Evolutionary conservation across 441 rosid species (phyloP), one percentile per base, ranked within the genome.

Genomic region (Populus trichocarpa): DNA sequence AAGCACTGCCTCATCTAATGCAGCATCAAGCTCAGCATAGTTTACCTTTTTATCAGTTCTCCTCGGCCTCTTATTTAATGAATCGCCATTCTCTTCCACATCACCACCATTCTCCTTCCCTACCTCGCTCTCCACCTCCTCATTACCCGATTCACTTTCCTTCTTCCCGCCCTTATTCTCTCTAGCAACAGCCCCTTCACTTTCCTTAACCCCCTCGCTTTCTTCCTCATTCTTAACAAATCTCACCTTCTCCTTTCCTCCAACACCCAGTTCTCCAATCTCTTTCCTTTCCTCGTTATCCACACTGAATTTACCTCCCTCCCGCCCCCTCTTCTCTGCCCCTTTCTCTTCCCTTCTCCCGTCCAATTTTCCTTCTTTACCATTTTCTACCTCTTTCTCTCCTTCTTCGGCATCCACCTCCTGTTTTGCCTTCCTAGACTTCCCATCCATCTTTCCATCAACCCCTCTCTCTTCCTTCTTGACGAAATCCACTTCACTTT

Each of bases 31-130:
- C 9, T 79, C 83, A 20, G 71, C 82, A 67, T 79, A 85, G 26
- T 65, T 80, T 66, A 77, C 70, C 75, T 69, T 81, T 71, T 74
- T 84, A 13, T 30, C 28, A 30, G 20, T 66, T 64, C 28, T 5
- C 76, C 82, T 83, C 72, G 23, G 69, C 38, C 80, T 83, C 77
- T 35, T 77, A 42, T 30, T 61, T 12, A 28, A 73, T 42, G 9
- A 26, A 69, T 33, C 79, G 11, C 57, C 79, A 70, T 20, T 25
- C 2, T 67, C 70, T 68, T 72, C 85, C 25, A 8, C 35, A 22
- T 23, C 40, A 28, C 64, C 81, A 42, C 2, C 69, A 20, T 42
- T 38, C 40, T 59, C 72, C 25, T 46, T 40, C 68, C 32, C 63
- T 23, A 20, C 67, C 78, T 38, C 38, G 9, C 25, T 42, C 16